Base-by-base conservation (phyloP, 2,329 filamentous ascomycete genomes). In the Madurella fahalii region DNA sequence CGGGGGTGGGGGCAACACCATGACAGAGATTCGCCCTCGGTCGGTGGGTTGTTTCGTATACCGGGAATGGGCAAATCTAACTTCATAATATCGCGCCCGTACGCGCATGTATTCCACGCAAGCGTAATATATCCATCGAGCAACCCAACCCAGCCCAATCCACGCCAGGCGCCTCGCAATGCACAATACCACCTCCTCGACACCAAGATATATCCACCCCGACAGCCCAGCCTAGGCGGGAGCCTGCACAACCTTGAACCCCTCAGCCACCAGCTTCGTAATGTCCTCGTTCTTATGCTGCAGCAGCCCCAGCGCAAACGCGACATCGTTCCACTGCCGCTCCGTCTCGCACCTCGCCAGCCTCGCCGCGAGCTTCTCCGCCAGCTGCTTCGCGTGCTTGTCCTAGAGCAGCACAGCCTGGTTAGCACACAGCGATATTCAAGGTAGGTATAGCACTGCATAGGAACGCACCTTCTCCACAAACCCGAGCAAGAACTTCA, bases 271-370 rank as follows among this genome's bases (percentile, higher is more conserved):
- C 56, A 86, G 69, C 75, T 91, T 94, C 56, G 81, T 79, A 54
- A 95, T 95, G 44, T 95, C 90, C 67, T 95, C 90, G 64, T 93
- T 93, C 77, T 94, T 95, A 70, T 99, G 94, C 66, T 91, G 92
- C 53, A 99, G 74, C 56, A 96, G 73, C 2, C 90, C 90, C 56
- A 99, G 74, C 2, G 92, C 92, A 75, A 91, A 99, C 0, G 93
- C 90, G 42, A 97, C 92, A 72, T 99, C 94, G 68, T 93, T 95
- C 94, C 94, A 99, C 69, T 97, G 92, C 60, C 92, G 80, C 74
- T 99, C 93, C 46, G 82, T 95, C 68, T 96, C 92, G 66, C 92
- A 96, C 45, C 93, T 82, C 1, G 82, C 78, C 43, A 99, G 79
- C 61, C 94, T 82, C 5, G 92, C 91, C 1, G 94, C 92, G 58